Percentiles rank a stretch among this genome's conserved stretches.
These are phyloP conservation scores for Cnidoscolus chayamansa DNA, from an alignment of 441 rosid species.

Conservation along the genomic window DNA sequence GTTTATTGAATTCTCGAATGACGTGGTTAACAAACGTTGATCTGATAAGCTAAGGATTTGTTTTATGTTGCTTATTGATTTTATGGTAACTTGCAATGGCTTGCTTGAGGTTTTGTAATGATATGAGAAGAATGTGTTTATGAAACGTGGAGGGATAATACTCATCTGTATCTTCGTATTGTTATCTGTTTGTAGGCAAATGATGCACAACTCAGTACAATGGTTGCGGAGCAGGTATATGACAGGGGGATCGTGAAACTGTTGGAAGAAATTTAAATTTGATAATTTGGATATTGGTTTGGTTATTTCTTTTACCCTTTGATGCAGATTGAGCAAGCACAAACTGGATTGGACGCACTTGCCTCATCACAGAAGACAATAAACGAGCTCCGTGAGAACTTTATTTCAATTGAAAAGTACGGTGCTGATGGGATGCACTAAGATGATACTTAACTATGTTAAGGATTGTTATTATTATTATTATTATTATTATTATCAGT, in stretches of 20 bases:
- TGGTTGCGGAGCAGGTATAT: conserved; percentile 94
- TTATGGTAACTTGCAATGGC: too few species aligned
- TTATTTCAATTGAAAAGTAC: conserved; percentile 78
- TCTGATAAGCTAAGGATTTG: too few species aligned
- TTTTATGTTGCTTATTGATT: too few species aligned
- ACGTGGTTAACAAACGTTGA: too few species aligned
- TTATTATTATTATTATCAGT: too few species aligned
- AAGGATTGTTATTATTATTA: too few species aligned
- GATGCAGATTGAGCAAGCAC: conserved; percentile 81
- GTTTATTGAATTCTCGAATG: background rate
- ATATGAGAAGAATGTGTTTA: too few species aligned
- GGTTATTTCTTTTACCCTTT: conserved; percentile 2
- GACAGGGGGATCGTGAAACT: background rate
- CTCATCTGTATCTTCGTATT: conserved; percentile 15
- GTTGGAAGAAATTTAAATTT: background rate
- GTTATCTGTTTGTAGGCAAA: conserved; percentile 55
- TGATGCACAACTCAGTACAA: conserved; percentile 97
- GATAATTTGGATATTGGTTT: background rate
- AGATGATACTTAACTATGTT: too few species aligned
- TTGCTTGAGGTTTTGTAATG: too few species aligned
- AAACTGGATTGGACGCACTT: conserved; percentile 78
- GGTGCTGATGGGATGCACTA: conserved; percentile 20
- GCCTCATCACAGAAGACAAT: conserved; percentile 70
- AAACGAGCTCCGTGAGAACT: conserved; percentile 70
- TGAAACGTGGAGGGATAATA: too few species aligned